Evolutionary conservation across 2,329 filamentous ascomycete genomes (phyloP).

Genomic region (Ceratocystis smalleyi): DNA sequence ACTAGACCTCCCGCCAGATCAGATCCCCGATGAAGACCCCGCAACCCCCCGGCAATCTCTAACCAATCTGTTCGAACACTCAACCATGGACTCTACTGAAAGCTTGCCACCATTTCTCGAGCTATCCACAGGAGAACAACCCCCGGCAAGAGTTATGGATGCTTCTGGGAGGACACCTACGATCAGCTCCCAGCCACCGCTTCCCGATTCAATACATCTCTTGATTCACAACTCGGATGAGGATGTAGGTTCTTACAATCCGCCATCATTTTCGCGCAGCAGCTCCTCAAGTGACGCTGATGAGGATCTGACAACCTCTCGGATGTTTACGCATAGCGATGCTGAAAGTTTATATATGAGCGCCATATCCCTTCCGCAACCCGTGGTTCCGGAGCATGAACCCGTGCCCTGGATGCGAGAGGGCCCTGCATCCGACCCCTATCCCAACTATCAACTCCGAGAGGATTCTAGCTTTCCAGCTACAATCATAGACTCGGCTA

Average conservation of each 20-base stretch:
- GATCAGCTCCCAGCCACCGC: not conserved
- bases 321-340: constrained; percentile 61
- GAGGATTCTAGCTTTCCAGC: not conserved
- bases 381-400: constrained; percentile 11
- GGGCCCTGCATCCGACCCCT: too few relatives aligned
- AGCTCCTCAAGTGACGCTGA: constrained; percentile 19
- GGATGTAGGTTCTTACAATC: not conserved
- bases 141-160: not conserved
- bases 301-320: constrained; percentile 47
- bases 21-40: constrained; percentile 10
- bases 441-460: not conserved
- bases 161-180: not conserved
- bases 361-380: constrained; percentile 39
- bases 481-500: not conserved
- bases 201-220: constrained; percentile 5
- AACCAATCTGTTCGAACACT: not conserved
- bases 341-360: constrained; percentile 82
- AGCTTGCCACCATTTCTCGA: constrained; percentile 9
- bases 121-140: not conserved
- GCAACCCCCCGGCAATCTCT: constrained; percentile 13
- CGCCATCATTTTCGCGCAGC: constrained; percentile 4
- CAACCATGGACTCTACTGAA: not conserved
- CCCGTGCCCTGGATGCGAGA: not conserved
- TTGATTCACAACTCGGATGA: constrained; percentile 8
- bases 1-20: not conserved